Conservation (phyloP, 371 early-diverging fungal genomes). For the Lichtheimia hyalospora region DNA sequence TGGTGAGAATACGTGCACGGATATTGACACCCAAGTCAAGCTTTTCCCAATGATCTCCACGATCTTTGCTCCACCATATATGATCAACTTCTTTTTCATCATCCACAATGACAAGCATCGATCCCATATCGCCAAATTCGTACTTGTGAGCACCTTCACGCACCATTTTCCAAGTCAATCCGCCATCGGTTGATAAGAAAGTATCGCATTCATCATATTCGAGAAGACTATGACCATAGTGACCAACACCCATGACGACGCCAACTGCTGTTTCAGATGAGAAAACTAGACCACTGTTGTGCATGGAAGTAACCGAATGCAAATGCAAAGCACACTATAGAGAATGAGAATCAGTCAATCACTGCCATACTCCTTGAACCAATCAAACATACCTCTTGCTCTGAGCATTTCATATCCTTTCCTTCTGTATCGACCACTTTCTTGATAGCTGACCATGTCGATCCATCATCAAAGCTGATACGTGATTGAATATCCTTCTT, state of each 20-base stretch:
- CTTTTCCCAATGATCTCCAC: constrained; percentile 72
- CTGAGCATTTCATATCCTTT: constrained; percentile 32
- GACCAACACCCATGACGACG: constrained; percentile 89
- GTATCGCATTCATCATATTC: constrained; percentile 80
- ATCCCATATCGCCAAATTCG: constrained; percentile 88
- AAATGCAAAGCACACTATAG: constrained; percentile 79
- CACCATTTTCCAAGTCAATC: constrained; percentile 80
- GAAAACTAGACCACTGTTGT: constrained; percentile 69
- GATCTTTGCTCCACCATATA: constrained; percentile 78
- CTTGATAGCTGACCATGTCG: constrained; percentile 67
- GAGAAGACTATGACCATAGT: constrained; percentile 71
- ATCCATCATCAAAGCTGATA: constrained; percentile 91
- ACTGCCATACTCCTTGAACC: constrained; percentile 1
- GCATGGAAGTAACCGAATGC: constrained; percentile 77
- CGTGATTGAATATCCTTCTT: constrained; percentile 70
- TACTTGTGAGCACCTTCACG: constrained; percentile 84
- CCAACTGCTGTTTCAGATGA: constrained; percentile 81
- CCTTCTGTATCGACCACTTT: constrained; percentile 38
- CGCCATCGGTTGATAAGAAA: constrained; percentile 84
- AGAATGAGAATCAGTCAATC: constrained; percentile 13
- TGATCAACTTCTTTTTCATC: constrained; percentile 70
- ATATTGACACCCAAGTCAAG: constrained; percentile 45
- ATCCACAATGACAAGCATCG: constrained; percentile 73
- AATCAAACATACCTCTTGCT: constrained; percentile 20
- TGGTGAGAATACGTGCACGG: constrained; percentile 59